Conservation (phyloP, 768 basidiomycete species). For the Lentinula raphanica region DNA sequence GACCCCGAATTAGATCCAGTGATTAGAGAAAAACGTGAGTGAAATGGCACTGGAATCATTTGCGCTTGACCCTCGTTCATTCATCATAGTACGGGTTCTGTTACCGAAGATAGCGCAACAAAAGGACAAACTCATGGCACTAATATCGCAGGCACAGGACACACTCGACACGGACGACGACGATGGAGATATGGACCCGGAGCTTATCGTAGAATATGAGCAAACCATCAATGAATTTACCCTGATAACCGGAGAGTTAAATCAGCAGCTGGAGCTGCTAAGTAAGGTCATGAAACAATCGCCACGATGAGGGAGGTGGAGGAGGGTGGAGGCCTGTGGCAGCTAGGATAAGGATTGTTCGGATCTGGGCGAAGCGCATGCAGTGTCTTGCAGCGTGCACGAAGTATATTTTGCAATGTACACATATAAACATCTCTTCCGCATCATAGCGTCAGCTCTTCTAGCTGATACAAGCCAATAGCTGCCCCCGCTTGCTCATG, state of each 20-base stretch:
- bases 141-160: not conserved
- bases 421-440: not conserved
- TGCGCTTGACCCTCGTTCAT: not conserved
- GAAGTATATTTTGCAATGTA: not conserved
- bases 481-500: conserved; percentile 47
- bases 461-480: conserved; percentile 66
- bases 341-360: too few relatives aligned
- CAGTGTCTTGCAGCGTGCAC: not conserved
- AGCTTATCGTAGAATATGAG: not conserved
- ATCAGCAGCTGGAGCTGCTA: not conserved
- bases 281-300: not conserved
- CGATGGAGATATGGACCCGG: not conserved
- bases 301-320: not conserved
- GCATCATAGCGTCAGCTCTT: conserved; percentile 57
- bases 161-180: not conserved
- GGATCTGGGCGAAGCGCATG: too few relatives aligned
- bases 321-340: too few relatives aligned
- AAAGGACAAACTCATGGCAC: not conserved
- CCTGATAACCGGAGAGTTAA: not conserved
- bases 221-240: not conserved
- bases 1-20: not conserved
- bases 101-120: not conserved
- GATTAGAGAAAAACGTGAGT: not conserved
- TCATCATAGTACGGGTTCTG: not conserved
- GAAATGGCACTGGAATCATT: not conserved